Evolutionary conservation across 139 green algal genomes (phyloP).

Genomic region (Zygnema circumcarinatum): DNA sequence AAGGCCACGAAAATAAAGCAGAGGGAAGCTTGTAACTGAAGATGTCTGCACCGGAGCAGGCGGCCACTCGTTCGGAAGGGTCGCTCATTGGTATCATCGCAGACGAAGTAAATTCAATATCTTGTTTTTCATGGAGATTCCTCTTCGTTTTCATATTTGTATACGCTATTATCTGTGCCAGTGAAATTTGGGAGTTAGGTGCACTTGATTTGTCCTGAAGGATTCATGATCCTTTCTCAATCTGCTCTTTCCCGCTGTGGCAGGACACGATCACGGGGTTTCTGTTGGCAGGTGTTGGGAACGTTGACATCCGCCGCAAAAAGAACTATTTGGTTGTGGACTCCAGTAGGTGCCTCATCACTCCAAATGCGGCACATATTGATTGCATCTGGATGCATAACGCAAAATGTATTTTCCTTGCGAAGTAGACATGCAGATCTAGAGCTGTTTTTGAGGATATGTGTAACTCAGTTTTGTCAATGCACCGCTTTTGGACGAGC

Average conservation of each 20-base stretch:
- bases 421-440: not conserved
- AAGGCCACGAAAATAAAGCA: no score
- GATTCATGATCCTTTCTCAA: not conserved
- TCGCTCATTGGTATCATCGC: conserved; percentile 62
- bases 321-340: conserved; percentile 96
- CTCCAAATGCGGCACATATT: no score
- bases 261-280: conserved; percentile 98
- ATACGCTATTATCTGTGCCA: no score
- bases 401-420: not conserved
- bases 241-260: not conserved
- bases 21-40: no score
- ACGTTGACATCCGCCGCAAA: conserved; percentile 88
- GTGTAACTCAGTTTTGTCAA: no score
- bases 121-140: conserved; percentile 34
- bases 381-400: no score
- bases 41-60: no score
- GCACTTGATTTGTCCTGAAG: conserved; percentile 16
- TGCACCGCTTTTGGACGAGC: no score
- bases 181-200: not conserved
- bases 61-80: conserved; percentile 34
- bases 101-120: conserved; percentile 53
- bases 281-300: conserved; percentile 92
- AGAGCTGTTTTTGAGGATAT: not conserved
- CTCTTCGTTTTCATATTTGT: not conserved
- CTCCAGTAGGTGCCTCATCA: conserved; percentile 73